These are phyloP conservation scores for Chimonanthus salicifolius DNA, from an alignment of 164 flowering plant genomes.

Conservation along the genomic window DNA sequence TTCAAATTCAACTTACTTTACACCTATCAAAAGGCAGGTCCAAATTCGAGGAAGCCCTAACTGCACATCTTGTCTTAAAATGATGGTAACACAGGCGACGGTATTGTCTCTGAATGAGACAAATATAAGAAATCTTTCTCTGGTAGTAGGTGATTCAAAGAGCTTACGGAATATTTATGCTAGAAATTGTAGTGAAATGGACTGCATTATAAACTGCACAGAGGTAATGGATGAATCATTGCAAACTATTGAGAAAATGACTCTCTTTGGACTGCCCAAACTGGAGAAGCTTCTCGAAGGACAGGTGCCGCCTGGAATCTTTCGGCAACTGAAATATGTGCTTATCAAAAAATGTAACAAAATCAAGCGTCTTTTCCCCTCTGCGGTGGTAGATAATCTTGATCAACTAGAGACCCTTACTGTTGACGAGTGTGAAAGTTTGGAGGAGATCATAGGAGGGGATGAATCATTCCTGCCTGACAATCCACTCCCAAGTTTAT, in stretches of 20 bases:
- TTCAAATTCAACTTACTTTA: neutral
- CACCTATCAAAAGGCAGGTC: neutral
- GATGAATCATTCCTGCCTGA: neutral
- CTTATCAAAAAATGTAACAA: neutral
- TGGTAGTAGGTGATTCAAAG: neutral
- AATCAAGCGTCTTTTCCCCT: neutral
- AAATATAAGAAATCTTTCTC: neutral
- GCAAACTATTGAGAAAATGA: neutral
- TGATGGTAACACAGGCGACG: neutral
- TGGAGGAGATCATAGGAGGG: constrained; percentile 4
- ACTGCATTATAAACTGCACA: neutral
- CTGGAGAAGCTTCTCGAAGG: neutral
- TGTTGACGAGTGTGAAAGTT: neutral
- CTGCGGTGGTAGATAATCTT: neutral
- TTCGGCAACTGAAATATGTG: neutral
- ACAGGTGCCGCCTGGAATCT: neutral
- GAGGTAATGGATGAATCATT: neutral
- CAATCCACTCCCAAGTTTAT: neutral
- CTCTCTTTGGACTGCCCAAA: neutral
- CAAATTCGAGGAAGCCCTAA: neutral
- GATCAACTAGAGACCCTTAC: neutral
- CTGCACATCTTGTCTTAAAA: neutral
- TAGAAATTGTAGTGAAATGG: neutral
- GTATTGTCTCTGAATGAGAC: neutral
- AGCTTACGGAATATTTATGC: neutral